Percentiles rank a stretch among this genome's conserved stretches.
phyloP scores from a whole-genome alignment of 306 rosid species.

The Purshia tridentata region DNA sequence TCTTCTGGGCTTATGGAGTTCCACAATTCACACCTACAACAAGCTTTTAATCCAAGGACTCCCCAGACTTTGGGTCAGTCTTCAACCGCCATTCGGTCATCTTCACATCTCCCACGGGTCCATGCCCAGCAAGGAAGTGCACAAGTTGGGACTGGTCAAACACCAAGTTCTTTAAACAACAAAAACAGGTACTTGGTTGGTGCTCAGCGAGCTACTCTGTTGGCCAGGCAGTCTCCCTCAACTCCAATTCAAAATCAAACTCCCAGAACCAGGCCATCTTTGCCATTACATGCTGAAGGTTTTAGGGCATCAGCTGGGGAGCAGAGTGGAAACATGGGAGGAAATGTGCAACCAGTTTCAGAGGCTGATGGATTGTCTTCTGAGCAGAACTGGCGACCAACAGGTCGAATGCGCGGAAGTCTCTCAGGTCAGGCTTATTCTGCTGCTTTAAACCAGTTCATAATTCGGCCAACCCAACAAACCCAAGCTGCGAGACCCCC shows the following conservation, averaged over 20 bases:
- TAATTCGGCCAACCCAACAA: constrained; percentile 61
- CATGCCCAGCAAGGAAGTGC: constrained; percentile 44
- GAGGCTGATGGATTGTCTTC: constrained; percentile 36
- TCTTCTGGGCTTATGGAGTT: constrained; percentile 24
- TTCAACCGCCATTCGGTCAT: constrained; percentile 19
- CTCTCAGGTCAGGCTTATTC: constrained; percentile 46
- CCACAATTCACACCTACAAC: constrained; percentile 64
- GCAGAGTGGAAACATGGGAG: constrained; percentile 44
- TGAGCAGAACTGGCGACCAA: constrained; percentile 63
- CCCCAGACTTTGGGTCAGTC: constrained; percentile 30
- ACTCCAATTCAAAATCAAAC: constrained; percentile 42
- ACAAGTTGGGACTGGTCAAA: constrained; percentile 37
- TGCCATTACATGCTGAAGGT: constrained; percentile 30
- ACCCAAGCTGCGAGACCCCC: constrained; percentile 31
- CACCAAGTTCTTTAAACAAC: constrained; percentile 30
- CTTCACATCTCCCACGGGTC: constrained; percentile 29
- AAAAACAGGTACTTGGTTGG: constrained; percentile 34
- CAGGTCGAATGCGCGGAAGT: constrained; percentile 87
- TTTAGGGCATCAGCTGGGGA: constrained; percentile 35
- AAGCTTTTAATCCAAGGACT: constrained; percentile 39
- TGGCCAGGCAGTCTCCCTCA: constrained; percentile 39
- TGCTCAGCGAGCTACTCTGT: constrained; percentile 26
- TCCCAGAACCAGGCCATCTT: constrained; percentile 29
- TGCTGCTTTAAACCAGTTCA: constrained; percentile 42
- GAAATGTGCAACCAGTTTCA: constrained; percentile 38